Base-by-base conservation (phyloP, 1,284 basidiomycete species). In the Ganoderma multipileum region DNA sequence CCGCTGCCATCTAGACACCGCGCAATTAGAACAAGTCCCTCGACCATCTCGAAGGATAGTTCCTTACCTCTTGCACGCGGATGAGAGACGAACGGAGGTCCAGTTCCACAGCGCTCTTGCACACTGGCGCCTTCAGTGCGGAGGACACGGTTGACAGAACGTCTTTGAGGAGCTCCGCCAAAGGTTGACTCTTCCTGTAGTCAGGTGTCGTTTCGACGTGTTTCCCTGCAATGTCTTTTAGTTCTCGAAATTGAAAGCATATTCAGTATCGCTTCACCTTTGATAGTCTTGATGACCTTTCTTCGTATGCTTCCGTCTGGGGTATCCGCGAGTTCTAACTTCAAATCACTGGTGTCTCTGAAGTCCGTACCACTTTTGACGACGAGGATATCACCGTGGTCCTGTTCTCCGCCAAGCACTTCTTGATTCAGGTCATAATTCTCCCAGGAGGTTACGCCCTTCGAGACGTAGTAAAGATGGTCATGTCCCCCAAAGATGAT, bases 281-380 rank as follows among this genome's bases (percentile, higher is more conserved):
- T 86, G 47, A 97, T 83, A 9, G 81, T 77, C 52, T 82, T 87
- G 73, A 98, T 91, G 2, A 92, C 82, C 69, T 90, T 90, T 62
- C 80, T 84, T 69, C 96, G 86, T 1, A 94, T 80, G 71, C 89
- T 91, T 1, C 89, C 89, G 42, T 83, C 78, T 0, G 90, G 86
- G 1, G 90, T 86, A 61, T 88, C 82, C 42, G 84, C 83, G 3
- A 97, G 81, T 67, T 89, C 87, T 23, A 97, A 80, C 0, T 79
- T 83, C 54, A 96, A 82, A 70, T 94, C 91, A 62, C 93, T 94
- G 33, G 97, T 81, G 72, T 97, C 95, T 41, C 94, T 88, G 79
- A 98, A 98, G 80, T 98, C 95, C 6, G 93, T 95, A 6, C 96
- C 96, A 72, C 93, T 95, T 79, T 98, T 98, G 73, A 96, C 81